phyloP scores from a whole-genome alignment of 306 rosid species.

The Astragalus glycyphyllos region DNA sequence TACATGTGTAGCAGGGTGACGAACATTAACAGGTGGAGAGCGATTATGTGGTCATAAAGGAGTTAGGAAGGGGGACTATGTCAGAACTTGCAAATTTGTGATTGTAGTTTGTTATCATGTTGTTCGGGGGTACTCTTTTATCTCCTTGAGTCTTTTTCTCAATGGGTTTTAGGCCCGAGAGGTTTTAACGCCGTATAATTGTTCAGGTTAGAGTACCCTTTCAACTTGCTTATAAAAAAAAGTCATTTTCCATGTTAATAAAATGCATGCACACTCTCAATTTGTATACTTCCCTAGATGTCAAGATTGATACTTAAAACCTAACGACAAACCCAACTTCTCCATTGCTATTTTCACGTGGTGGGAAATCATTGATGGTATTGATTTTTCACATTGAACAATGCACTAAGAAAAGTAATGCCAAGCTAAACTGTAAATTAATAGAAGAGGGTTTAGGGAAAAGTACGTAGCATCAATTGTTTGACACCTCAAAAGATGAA shows the following conservation, averaged over 20 bases:
- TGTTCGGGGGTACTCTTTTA: too few species aligned
- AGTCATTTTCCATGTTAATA: conserved; percentile 33
- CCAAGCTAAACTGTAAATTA: conserved; percentile 44
- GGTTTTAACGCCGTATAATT: too few species aligned
- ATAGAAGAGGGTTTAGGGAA: conserved; percentile 32
- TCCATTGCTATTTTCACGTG: conserved; percentile 35
- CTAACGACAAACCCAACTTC: conserved; percentile 23
- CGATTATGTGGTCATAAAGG: too few species aligned
- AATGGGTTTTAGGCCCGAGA: too few species aligned
- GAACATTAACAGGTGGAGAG: too few species aligned
- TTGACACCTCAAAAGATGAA: conserved; percentile 43
- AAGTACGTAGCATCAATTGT: conserved; percentile 41
- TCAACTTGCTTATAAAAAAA: too few species aligned
- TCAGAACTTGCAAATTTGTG: too few species aligned
- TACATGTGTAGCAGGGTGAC: too few species aligned
- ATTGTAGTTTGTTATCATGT: too few species aligned
- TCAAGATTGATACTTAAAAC: conserved; percentile 35
- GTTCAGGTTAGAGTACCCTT: too few species aligned
- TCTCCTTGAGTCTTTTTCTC: too few species aligned
- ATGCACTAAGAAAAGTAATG: conserved; percentile 30
- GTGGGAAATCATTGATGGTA: conserved; percentile 42
- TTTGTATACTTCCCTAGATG: conserved; percentile 1
- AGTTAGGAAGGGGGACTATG: too few species aligned
- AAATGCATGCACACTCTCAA: conserved; percentile 1
- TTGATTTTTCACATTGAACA: conserved; percentile 6